Evolutionary conservation across 2,329 filamentous ascomycete species (phyloP).

Genomic region (Colletotrichum shisoi): DNA sequence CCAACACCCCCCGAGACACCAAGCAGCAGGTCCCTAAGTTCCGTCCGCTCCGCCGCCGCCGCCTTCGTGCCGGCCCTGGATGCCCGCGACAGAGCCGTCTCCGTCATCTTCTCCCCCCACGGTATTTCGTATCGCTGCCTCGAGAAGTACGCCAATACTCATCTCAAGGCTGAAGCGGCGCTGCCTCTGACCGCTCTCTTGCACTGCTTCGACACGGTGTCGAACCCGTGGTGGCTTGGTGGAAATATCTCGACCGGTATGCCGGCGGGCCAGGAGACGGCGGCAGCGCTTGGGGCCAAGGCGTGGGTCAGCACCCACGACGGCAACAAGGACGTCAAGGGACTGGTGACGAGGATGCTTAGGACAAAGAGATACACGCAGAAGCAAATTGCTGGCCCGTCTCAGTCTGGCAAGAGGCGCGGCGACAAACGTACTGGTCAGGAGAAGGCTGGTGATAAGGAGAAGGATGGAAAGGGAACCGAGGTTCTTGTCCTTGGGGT

Average conservation of each 20-base stretch:
- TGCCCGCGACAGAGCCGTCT: conserved; percentile 58
- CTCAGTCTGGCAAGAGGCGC: conserved; percentile 6
- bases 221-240: conserved; percentile 68
- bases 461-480: conserved; percentile 44
- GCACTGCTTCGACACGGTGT: conserved; percentile 68
- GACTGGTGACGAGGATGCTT: conserved; percentile 60
- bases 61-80: conserved; percentile 44
- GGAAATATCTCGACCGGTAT: conserved; percentile 65
- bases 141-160: conserved; percentile 62
- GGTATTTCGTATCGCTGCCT: conserved; percentile 65
- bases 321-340: conserved; percentile 64
- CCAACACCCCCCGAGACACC: conserved; percentile 52
- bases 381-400: conserved; percentile 55
- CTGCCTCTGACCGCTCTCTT: conserved; percentile 70
- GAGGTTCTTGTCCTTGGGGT: conserved; percentile 53
- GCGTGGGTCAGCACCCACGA: conserved; percentile 71
- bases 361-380: conserved; percentile 55
- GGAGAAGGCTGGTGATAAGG: conserved; percentile 19
- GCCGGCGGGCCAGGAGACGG: conserved; percentile 65
- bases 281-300: conserved; percentile 60
- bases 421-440: conserved; percentile 6
- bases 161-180: conserved; percentile 64
- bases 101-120: conserved; percentile 71
- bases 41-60: conserved; percentile 49
- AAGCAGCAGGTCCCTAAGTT: conserved; percentile 45